These are phyloP conservation scores for Prillingera fragicola DNA, from an alignment of 1,284 basidiomycete genomes.

Conservation along the genomic window DNA sequence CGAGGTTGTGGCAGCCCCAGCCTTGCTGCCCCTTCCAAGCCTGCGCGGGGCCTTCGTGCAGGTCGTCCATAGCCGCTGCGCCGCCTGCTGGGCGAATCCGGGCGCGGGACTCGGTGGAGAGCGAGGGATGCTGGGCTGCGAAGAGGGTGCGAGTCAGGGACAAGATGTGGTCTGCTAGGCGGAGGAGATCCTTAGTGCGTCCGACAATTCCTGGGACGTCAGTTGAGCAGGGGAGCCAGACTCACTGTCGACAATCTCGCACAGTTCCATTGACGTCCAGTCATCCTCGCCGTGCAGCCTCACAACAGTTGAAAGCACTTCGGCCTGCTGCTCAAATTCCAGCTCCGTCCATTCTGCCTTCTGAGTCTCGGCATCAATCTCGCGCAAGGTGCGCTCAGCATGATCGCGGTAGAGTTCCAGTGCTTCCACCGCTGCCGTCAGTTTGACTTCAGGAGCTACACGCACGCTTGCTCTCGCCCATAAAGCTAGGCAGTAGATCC, in stretches of 20 bases:
- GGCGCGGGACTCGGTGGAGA: slow-evolving; percentile 4
- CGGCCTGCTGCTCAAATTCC: slow-evolving; percentile 22
- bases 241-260: slow-evolving; percentile 25
- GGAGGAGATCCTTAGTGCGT: too few species aligned
- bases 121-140: slow-evolving; percentile 28
- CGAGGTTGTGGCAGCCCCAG: slow-evolving; percentile 35
- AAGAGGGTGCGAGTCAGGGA: slow-evolving; percentile 19
- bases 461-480: slow-evolving; percentile 22
- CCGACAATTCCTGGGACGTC: too few species aligned
- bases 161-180: slow-evolving; percentile 21
- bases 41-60: slow-evolving; percentile 26
- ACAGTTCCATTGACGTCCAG: slow-evolving; percentile 26
- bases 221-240: too few species aligned
- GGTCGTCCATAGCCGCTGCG: slow-evolving; percentile 24
- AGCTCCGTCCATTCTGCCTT: slow-evolving; percentile 18
- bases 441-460: not conserved
- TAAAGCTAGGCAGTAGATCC: slow-evolving; percentile 26
- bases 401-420: slow-evolving; percentile 8
- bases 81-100: slow-evolving; percentile 29
- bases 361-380: slow-evolving; percentile 9
- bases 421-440: slow-evolving; percentile 10
- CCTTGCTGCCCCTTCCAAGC: slow-evolving; percentile 27
- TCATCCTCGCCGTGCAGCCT: slow-evolving; percentile 29
- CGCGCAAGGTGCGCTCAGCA: slow-evolving; percentile 8
- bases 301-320: slow-evolving; percentile 18